Conservation (phyloP, 495 filamentous ascomycete species). For the Saxophila tyrrhenica region DNA sequence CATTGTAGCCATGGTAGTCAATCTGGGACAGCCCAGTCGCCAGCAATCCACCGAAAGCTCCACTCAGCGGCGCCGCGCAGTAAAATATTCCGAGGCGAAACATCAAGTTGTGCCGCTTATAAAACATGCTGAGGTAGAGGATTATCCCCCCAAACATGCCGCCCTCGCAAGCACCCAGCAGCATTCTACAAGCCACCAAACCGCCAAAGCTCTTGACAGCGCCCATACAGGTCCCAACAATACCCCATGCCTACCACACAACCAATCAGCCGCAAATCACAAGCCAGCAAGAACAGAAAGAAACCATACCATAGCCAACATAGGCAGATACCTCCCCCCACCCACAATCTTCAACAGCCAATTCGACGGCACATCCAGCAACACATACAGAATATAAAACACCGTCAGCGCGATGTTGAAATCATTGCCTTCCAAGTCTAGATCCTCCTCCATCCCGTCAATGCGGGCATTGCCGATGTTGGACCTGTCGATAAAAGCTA, state of each 20-base stretch:
- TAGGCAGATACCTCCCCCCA: constrained; percentile 26
- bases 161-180: constrained; percentile 37
- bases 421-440: constrained; percentile 32
- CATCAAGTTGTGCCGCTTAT: constrained; percentile 27
- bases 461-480: constrained; percentile 40
- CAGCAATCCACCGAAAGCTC: constrained; percentile 55
- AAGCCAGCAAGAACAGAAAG: neutral
- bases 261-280: too few relatives aligned
- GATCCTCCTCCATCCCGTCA: constrained; percentile 33
- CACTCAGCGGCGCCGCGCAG: constrained; percentile 49
- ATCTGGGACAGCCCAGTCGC: constrained; percentile 40
- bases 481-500: constrained; percentile 42
- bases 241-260: constrained; percentile 34
- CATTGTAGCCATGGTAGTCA: constrained; percentile 31
- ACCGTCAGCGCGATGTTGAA: constrained; percentile 38
- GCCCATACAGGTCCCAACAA: constrained; percentile 43
- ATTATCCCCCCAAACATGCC: constrained; percentile 44
- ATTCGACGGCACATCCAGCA: constrained; percentile 39
- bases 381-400: constrained; percentile 42
- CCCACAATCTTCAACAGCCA: constrained; percentile 32
- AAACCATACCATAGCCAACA: constrained; percentile 14
- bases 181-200: constrained; percentile 31
- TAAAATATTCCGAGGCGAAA: constrained; percentile 46
- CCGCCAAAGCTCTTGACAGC: constrained; percentile 37
- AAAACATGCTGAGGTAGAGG: constrained; percentile 41